Conservation (phyloP, 306 rosid genomes). For the Pachyrhizus erosus region DNA sequence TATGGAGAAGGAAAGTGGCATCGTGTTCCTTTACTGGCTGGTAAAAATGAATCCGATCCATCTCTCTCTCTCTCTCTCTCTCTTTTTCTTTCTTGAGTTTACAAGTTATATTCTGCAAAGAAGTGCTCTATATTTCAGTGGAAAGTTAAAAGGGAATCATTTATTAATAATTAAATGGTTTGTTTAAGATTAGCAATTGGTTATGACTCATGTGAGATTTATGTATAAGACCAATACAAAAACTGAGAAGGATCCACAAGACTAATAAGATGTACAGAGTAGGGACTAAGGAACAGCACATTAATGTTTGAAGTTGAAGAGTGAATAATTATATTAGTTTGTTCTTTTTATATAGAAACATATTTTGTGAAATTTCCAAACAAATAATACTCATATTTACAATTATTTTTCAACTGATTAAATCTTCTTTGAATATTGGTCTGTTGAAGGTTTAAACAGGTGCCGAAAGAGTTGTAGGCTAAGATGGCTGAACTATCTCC, state of each 20-base stretch:
- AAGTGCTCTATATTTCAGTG: too few species aligned
- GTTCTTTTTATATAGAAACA: background rate
- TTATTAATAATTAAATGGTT: background rate
- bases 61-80: background rate
- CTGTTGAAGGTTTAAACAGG: slow-evolving; percentile 60
- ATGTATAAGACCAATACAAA: background rate
- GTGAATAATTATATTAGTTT: background rate
- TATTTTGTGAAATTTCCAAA: background rate
- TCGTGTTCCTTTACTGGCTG: slow-evolving; percentile 70
- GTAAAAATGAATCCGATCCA: slow-evolving; percentile 30
- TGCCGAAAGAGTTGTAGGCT: slow-evolving; percentile 73
- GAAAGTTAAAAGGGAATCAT: background rate
- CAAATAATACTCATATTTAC: background rate
- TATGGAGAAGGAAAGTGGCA: slow-evolving; percentile 83
- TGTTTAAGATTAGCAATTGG: background rate
- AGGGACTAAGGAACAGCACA: background rate
- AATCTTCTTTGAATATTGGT: background rate
- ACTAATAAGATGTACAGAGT: background rate
- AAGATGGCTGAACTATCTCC: slow-evolving; percentile 73
- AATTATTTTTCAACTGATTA: background rate
- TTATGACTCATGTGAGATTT: background rate
- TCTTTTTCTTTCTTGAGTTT: background rate
- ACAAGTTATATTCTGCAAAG: too few species aligned
- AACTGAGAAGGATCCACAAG: background rate
- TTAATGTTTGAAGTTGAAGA: background rate